phyloP scores from a whole-genome alignment of 768 basidiomycete genomes.

The Tulasnella sp. region DNA sequence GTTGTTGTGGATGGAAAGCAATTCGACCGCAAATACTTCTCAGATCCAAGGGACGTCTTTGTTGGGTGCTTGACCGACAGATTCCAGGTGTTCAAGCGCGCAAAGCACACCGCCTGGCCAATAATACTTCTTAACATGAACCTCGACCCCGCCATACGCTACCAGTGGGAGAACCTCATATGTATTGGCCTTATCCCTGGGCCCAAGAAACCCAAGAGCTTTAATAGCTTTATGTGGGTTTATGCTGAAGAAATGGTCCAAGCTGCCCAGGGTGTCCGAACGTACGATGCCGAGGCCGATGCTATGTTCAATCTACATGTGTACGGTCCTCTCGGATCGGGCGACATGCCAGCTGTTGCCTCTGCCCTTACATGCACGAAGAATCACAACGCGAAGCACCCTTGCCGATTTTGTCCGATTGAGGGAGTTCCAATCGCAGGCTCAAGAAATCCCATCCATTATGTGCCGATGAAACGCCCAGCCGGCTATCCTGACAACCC shows the following conservation, averaged over 20 bases:
- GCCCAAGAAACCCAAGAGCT: conserved; percentile 42
- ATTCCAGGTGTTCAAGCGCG: conserved; percentile 40
- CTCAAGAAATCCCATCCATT: conserved; percentile 29
- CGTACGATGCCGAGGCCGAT: conserved; percentile 35
- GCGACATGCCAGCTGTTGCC: conserved; percentile 39
- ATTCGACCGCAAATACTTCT: not conserved
- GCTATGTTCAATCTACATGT: conserved; percentile 36
- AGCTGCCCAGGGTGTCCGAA: conserved; percentile 36
- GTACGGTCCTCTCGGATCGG: conserved; percentile 33
- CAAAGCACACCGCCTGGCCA: conserved; percentile 40
- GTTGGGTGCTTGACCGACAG: conserved; percentile 35
- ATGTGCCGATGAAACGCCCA: conserved; percentile 30
- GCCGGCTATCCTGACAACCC: not conserved
- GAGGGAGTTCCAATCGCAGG: conserved; percentile 30
- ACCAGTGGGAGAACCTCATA: conserved; percentile 39
- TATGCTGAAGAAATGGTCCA: conserved; percentile 39
- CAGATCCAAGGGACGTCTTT: not conserved
- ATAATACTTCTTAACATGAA: conserved; percentile 45
- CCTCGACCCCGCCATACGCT: conserved; percentile 41
- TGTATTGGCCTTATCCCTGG: conserved; percentile 47
- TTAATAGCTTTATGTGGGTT: conserved; percentile 41
- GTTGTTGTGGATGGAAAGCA: not conserved
- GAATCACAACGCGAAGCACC: conserved; percentile 41
- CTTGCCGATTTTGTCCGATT: conserved; percentile 41
- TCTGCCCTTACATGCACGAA: conserved; percentile 40